Percentiles rank a stretch among this genome's conserved stretches.
Conservation (phyloP, 306 rosid species). For the Trifolium subterraneum region DNA sequence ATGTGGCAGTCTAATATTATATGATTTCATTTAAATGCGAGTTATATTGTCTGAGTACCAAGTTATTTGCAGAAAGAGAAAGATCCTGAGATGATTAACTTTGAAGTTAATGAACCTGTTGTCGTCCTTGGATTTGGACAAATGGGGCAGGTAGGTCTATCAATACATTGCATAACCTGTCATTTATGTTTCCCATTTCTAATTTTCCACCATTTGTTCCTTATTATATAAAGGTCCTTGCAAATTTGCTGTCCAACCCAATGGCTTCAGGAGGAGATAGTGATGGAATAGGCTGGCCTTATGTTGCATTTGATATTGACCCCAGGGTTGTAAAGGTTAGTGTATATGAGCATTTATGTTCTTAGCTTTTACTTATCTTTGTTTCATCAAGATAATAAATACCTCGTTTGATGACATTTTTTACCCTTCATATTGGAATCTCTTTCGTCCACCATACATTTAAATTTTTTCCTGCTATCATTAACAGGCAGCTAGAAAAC, state of each 20-base stretch:
- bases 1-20: constrained; percentile 21
- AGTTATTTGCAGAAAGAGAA: constrained; percentile 68
- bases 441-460: constrained; percentile 35
- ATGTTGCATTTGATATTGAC: constrained; percentile 89
- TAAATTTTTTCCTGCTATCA: constrained; percentile 29
- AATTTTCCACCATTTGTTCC: constrained; percentile 38
- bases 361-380: constrained; percentile 37
- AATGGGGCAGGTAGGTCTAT: constrained; percentile 85
- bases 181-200: constrained; percentile 35
- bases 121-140: constrained; percentile 97
- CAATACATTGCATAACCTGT: constrained; percentile 42
- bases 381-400: constrained; percentile 32
- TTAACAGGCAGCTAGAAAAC: constrained; percentile 73
- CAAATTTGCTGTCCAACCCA: constrained; percentile 85
- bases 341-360: constrained; percentile 31
- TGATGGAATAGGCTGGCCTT: constrained; percentile 66
- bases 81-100: constrained; percentile 61
- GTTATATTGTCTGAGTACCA: constrained; percentile 41
- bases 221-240: constrained; percentile 74
- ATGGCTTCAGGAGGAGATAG: constrained; percentile 77
- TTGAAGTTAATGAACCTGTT: constrained; percentile 78
- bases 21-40: constrained; percentile 41
- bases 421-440: constrained; percentile 34
- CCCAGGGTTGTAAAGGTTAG: constrained; percentile 86
- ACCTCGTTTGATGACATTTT: constrained; percentile 28